Base-by-base conservation (phyloP, 441 rosid species). In the Manihot esculenta region DNA sequence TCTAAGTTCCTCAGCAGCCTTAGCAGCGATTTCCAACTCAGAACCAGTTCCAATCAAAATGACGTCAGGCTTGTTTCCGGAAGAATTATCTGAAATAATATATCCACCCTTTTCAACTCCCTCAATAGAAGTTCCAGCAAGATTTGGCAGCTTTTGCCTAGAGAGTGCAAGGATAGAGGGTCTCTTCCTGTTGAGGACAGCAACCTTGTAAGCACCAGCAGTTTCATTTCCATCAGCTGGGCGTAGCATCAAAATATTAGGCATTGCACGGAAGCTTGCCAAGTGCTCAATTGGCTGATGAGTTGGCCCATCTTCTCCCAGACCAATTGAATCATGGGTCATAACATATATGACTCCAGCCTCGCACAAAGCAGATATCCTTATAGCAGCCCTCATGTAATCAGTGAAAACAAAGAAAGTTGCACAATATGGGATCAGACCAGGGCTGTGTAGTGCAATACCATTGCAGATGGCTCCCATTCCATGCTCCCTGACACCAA, bases 181-280 rank as follows among this genome's bases (percentile, higher is more conserved):
- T 79, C 84, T 85, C 82, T 91, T 93, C 72, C 85, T 77, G 82
- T 84, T 91, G 57, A 71, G 71, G 23, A 89, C 82, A 10, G 97
- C 98, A 64, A 91, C 86, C 72, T 78, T 91, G 80, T 89, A 93
- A 8, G 94, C 88, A 17, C 96, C 96, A 12, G 98, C 95, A 17
- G 97, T 93, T 78, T 93, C 96, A 49, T 82, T 91, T 68, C 97
- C 98, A 67, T 93, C 98, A 58, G 94, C 97, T 24, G 98, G 98
- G 24, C 96, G 92, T 76, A 93, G 76, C 98, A 93, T 93, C 69
- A 91, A 67, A 66, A 88, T 69, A 80, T 93, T 93, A 18, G 98
- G 97, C 97, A 92, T 92, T 71, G 97, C 98, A 45, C 98, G 93
- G 88, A 93, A 91, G 77, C 98, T 93, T 38, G 97, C 97, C 76